phyloP scores from a whole-genome alignment of 2,329 filamentous ascomycete genomes.

The Ascochyta koolunga region DNA sequence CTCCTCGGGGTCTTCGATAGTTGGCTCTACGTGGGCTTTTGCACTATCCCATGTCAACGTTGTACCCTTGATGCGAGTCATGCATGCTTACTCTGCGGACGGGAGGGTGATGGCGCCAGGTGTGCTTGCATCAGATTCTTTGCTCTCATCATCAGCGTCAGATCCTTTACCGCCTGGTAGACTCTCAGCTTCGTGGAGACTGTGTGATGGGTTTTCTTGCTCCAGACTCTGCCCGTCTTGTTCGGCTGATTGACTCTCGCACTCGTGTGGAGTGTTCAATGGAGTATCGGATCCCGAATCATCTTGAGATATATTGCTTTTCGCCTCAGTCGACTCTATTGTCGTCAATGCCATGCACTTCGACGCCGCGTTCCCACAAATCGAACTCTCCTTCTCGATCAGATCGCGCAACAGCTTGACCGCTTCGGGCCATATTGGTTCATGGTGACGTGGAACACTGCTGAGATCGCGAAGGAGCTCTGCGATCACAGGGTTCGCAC shows the following conservation, averaged over 20 bases:
- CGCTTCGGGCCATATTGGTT: constrained; percentile 4
- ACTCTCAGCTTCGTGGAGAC: neutral
- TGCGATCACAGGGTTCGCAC: neutral
- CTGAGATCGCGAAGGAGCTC: constrained; percentile 11
- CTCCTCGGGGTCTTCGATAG: too few relatives aligned
- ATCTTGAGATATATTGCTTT: neutral
- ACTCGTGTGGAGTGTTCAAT: neutral
- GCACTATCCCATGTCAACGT: too few relatives aligned
- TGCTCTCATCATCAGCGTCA: too few relatives aligned
- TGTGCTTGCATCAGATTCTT: neutral
- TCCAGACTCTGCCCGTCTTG: neutral
- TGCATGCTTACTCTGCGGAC: too few relatives aligned
- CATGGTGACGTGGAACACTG: neutral
- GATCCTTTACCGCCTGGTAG: neutral
- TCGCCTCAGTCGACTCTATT: neutral
- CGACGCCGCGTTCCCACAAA: neutral
- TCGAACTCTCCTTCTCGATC: neutral
- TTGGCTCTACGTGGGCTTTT: too few relatives aligned
- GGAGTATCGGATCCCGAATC: neutral
- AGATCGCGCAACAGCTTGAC: neutral
- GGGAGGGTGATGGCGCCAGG: too few relatives aligned
- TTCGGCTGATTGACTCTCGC: neutral
- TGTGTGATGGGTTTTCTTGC: neutral
- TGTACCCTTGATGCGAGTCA: too few relatives aligned
- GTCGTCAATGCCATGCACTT: neutral